Conservation (phyloP, 1,139 yeast genomes). For the Williopsis jadinii region DNA sequence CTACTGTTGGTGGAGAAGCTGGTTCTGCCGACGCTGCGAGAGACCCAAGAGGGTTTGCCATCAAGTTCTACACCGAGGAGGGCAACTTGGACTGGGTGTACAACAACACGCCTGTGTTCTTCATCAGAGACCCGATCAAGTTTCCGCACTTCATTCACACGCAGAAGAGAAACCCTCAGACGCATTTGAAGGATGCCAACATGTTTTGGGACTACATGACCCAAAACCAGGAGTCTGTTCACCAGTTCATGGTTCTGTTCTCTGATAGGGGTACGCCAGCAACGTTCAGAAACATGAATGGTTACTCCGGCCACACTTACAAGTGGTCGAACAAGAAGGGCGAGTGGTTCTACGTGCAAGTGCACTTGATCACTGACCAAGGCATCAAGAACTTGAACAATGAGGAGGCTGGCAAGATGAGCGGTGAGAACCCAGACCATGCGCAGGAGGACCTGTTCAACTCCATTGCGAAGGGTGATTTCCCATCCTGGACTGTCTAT, state of each 20-base stretch:
- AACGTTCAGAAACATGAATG: constrained; percentile 58
- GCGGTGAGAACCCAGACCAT: constrained; percentile 60
- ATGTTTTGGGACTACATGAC: constrained; percentile 68
- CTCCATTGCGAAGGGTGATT: constrained; percentile 51
- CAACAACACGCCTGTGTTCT: constrained; percentile 55
- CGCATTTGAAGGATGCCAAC: constrained; percentile 71
- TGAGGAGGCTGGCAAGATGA: constrained; percentile 51
- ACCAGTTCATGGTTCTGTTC: constrained; percentile 56
- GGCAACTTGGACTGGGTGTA: constrained; percentile 58
- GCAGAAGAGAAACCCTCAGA: constrained; percentile 73
- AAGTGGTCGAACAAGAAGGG: constrained; percentile 63
- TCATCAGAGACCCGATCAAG: constrained; percentile 52
- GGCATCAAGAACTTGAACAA: constrained; percentile 48
- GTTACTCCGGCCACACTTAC: constrained; percentile 68
- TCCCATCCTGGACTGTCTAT: constrained; percentile 59
- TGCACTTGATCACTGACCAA: constrained; percentile 53
- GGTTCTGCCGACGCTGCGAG: constrained; percentile 53
- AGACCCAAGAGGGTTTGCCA: constrained; percentile 55
- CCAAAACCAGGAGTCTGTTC: constrained; percentile 56
- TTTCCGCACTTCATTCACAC: constrained; percentile 55
- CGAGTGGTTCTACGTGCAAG: constrained; percentile 61
- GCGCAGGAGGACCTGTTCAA: constrained; percentile 60
- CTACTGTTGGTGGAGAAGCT: constrained; percentile 55
- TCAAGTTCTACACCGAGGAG: constrained; percentile 50
- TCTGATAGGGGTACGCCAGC: constrained; percentile 68